A percentile compares a stretch with the other conserved stretches of the same genome.
These are phyloP conservation scores for Lojkania enalia DNA, from an alignment of 2,329 filamentous ascomycete genomes.

Conservation along the genomic window DNA sequence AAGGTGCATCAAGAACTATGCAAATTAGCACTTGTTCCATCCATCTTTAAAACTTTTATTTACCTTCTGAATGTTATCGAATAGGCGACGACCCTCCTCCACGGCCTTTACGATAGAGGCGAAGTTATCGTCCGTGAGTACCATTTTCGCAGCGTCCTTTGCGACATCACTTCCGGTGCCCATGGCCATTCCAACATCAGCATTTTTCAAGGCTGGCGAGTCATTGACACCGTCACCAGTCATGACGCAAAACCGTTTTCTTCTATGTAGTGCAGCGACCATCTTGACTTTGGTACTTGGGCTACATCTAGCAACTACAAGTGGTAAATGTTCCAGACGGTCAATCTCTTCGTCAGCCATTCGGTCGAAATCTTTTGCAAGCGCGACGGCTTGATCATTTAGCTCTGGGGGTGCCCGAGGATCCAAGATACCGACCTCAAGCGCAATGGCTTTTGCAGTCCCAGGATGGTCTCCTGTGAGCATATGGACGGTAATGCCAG, in stretches of 20 bases:
- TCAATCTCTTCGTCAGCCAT: slow-evolving; percentile 50
- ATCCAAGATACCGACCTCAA: slow-evolving; percentile 49
- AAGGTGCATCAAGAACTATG: slow-evolving; percentile 51
- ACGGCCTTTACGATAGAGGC: slow-evolving; percentile 48
- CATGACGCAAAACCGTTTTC: slow-evolving; percentile 47
- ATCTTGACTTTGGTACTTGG: slow-evolving; percentile 54
- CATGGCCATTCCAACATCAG: slow-evolving; percentile 50
- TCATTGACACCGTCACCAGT: slow-evolving; percentile 50
- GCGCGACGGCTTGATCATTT: slow-evolving; percentile 43
- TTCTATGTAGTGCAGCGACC: slow-evolving; percentile 47
- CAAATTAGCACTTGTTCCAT: background rate
- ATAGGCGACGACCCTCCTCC: slow-evolving; percentile 46
- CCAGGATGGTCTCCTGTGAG: slow-evolving; percentile 53
- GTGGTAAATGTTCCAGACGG: slow-evolving; percentile 44
- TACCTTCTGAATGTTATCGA: slow-evolving; percentile 48
- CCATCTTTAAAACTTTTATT: background rate
- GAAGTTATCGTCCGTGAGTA: slow-evolving; percentile 48
- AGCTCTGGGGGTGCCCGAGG: slow-evolving; percentile 18
- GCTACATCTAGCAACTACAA: slow-evolving; percentile 52
- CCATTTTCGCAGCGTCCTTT: slow-evolving; percentile 47
- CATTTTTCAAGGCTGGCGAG: slow-evolving; percentile 45
- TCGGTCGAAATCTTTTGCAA: slow-evolving; percentile 50
- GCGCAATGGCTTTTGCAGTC: slow-evolving; percentile 53
- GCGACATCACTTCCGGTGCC: slow-evolving; percentile 46
- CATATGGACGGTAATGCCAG: slow-evolving; percentile 56